A percentile compares a stretch with the other conserved stretches of the same genome.
These are phyloP conservation scores for sorghum (Sorghum bicolor) DNA, from an alignment of 176 grass and related monocot genomes.

Conservation along the genomic window DNA sequence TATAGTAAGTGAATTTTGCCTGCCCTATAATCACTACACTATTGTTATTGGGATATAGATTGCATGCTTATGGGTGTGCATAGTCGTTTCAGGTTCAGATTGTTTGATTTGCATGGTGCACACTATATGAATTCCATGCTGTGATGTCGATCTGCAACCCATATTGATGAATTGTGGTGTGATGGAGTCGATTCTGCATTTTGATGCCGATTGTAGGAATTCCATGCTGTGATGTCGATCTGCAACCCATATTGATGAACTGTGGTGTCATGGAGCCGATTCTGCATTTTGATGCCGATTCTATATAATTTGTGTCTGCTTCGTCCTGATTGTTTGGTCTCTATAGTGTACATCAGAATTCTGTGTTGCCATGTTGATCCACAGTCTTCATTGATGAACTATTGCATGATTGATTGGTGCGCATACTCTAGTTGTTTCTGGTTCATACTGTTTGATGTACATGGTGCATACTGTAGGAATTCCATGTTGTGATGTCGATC, in stretches of 20 bases:
- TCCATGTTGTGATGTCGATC: background rate
- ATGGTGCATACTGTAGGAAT: background rate
- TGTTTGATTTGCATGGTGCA: background rate
- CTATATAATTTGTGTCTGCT: too few species aligned
- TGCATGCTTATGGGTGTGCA: conserved; percentile 8
- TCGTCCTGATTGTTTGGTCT: too few species aligned
- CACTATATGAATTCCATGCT: background rate
- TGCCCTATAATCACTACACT: background rate
- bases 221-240: too few species aligned
- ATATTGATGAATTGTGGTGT: background rate
- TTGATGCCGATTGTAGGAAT: background rate
- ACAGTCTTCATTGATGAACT: too few species aligned
- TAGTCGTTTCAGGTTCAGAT: background rate
- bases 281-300: too few species aligned
- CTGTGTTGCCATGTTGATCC: too few species aligned
- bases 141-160: background rate
- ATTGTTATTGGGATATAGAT: background rate
- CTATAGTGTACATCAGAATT: too few species aligned
- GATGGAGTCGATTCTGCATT: background rate
- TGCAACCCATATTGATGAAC: too few species aligned
- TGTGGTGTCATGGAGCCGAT: too few species aligned
- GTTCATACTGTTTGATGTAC: background rate
- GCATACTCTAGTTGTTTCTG: background rate
- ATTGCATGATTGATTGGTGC: conserved; percentile 14
- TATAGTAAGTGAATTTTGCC: conserved; percentile 57